Evolutionary conservation across 2,329 filamentous ascomycete species (phyloP).

Genomic region (Curvularia spicifera): DNA sequence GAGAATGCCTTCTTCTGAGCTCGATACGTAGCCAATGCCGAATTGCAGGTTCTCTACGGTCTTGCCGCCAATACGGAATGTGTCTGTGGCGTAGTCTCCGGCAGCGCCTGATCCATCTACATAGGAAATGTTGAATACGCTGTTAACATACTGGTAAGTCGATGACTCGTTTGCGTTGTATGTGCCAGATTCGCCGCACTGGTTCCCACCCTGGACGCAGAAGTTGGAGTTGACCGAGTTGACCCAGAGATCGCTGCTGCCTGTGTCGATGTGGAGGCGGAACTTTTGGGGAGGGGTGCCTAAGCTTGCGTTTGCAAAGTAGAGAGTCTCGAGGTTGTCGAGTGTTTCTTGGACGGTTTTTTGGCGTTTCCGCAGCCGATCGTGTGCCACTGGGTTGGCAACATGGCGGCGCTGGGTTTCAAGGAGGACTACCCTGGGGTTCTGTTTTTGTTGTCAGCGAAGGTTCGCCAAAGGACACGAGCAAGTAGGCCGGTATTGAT

Average conservation of each 20-base stretch:
- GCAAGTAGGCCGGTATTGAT: conserved; percentile 1
- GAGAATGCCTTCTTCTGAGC: conserved; percentile 72
- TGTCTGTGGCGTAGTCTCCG: conserved; percentile 83
- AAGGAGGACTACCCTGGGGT: conserved; percentile 57
- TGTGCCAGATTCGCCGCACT: conserved; percentile 68
- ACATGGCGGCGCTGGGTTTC: conserved; percentile 59
- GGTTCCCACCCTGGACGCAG: conserved; percentile 59
- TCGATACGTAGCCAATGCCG: conserved; percentile 71
- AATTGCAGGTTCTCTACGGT: conserved; percentile 69
- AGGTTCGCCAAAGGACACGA: background rate
- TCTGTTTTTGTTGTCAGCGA: conserved; percentile 22
- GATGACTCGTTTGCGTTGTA: conserved; percentile 76
- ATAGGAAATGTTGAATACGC: conserved; percentile 86
- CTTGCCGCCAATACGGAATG: conserved; percentile 64
- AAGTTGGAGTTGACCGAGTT: conserved; percentile 69
- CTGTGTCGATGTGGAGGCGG: conserved; percentile 66
- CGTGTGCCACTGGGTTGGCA: conserved; percentile 54
- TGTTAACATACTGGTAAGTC: conserved; percentile 75
- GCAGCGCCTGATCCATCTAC: conserved; percentile 78
- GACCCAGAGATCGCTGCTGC: conserved; percentile 68
- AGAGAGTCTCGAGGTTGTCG: conserved; percentile 66
- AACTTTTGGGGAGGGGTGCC: conserved; percentile 64
- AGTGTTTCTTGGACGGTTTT: conserved; percentile 56
- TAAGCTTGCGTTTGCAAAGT: conserved; percentile 64
- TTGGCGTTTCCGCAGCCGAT: conserved; percentile 52